Base-by-base conservation (phyloP, 495 filamentous ascomycete genomes). In the Aspergillus ostianus region DNA sequence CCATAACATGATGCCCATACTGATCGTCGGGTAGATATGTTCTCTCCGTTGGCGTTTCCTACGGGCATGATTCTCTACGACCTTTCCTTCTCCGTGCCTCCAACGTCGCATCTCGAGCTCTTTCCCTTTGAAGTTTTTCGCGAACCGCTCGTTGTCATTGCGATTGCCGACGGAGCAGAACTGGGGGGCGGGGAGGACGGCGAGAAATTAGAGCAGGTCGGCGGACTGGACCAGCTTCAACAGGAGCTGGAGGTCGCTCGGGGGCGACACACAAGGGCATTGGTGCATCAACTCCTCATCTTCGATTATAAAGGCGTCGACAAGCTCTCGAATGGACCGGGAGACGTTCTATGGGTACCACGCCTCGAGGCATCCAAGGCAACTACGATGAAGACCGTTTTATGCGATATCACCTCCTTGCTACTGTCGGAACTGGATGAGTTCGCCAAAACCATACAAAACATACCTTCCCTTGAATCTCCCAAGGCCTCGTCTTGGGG, bases 341-440 rank as follows among this genome's bases (percentile, higher is more conserved):
- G 78, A 27, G 77, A 76, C 65, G 73, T 95, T 32, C 77, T 90
- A 41, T 81, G 86, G 53, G 85, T 98, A 17, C 92, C 92, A n/a
- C 82, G 86, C 0, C 78, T 79, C 18, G 81, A 87, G 57, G 79
- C 84, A 19, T 90, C 85, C 36, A 90, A 86, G 69, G 83, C 85
- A 48, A 95, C 91, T n/a, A 96, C 90, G 4, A 93, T 96, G 79
- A 96, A 94, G 72, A 96, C 91, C 3, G 84, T 96, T 61, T 87
- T 98, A 81, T 96, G 94, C 68, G 92, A 97, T 73, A 84, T 97
- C 50, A 93, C 92, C 5, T 88, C 91, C 19, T 66, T 89, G 18
- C 74, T 99, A 45, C 80, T 99, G 21, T 90, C 88, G 10, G 93
- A 97, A 68, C 83, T 99, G 82, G 90, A 90, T 30, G 87, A 85